Conservation (phyloP, 2,329 filamentous ascomycete species). For the Nectriaceae sp. region DNA sequence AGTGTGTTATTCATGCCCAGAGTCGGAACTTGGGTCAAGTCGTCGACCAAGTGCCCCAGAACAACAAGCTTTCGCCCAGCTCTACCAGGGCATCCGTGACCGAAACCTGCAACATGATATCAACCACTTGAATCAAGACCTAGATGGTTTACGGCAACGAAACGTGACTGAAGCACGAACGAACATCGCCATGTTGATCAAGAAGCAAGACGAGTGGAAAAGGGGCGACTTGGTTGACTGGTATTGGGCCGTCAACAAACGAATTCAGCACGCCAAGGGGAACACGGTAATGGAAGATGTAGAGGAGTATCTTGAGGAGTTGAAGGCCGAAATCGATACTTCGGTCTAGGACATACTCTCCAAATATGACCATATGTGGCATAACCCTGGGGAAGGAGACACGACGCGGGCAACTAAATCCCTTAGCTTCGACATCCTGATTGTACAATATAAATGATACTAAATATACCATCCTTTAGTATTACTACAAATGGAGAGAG, state of each 20-base stretch:
- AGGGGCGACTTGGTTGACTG: neutral
- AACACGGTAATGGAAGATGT: conserved; percentile 7
- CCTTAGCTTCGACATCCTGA: too few species aligned
- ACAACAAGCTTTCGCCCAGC: conserved; percentile 1
- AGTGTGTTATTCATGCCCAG: fast-evolving
- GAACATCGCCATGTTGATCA: neutral
- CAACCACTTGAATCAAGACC: neutral
- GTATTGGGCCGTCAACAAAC: conserved; percentile 14
- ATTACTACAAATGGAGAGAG: too few species aligned
- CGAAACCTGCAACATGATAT: conserved; percentile 11
- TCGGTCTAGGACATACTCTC: conserved; percentile 8
- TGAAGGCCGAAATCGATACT: conserved; percentile 6
- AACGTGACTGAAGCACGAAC: neutral
- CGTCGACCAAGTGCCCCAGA: neutral
- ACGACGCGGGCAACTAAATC: too few species aligned
- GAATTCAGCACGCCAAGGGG: conserved; percentile 5
- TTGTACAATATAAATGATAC: too few species aligned
- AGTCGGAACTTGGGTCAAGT: fast-evolving
- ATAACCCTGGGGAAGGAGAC: too few species aligned
- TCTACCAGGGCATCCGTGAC: conserved; percentile 12
- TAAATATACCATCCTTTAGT: too few species aligned
- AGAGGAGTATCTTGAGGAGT: conserved; percentile 5
- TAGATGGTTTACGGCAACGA: neutral
- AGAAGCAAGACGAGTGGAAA: conserved; percentile 7
- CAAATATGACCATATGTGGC: too few species aligned